These are phyloP conservation scores for Barnettozyma wickerhamii DNA, from an alignment of 805 yeast genomes.

Conservation along the genomic window DNA sequence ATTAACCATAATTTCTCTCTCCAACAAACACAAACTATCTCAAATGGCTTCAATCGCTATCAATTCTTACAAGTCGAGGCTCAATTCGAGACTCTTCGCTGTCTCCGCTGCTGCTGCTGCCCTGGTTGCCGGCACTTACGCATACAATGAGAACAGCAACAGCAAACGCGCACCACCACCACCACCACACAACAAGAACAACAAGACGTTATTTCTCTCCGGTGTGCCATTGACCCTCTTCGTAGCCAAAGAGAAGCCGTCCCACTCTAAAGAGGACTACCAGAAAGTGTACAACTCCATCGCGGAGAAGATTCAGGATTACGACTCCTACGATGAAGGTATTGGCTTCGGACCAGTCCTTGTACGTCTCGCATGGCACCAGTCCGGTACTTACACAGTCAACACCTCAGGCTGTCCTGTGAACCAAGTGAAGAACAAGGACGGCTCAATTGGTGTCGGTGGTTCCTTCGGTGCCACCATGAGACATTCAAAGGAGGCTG, in stretches of 20 bases:
- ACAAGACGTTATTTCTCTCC: constrained; percentile 2
- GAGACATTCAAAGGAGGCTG: constrained; percentile 50
- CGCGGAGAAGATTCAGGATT: constrained; percentile 55
- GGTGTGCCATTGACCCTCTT: constrained; percentile 6
- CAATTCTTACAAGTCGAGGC: background rate
- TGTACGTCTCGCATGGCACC: constrained; percentile 83
- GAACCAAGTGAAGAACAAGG: constrained; percentile 15
- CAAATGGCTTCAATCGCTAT: constrained; percentile 9
- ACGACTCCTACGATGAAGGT: constrained; percentile 57
- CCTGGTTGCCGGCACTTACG: constrained; percentile 2
- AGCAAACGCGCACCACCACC: background rate
- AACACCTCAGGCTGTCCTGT: constrained; percentile 32
- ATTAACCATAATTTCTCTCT: background rate
- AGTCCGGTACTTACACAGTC: constrained; percentile 75
- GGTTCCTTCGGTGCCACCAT: constrained; percentile 75
- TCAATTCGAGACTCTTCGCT: constrained; percentile 2
- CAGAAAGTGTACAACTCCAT: constrained; percentile 68
- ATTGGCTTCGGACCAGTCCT: constrained; percentile 74
- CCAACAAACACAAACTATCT: background rate
- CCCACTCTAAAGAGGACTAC: constrained; percentile 43
- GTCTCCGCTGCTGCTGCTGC: constrained; percentile 5
- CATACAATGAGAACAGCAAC: constrained; percentile 4
- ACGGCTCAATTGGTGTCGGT: constrained; percentile 33
- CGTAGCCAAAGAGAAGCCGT: constrained; percentile 1
- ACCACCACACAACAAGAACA: background rate